phyloP scores from a whole-genome alignment of 169 alveolate species.

The Cryptosporidium parvum region DNA sequence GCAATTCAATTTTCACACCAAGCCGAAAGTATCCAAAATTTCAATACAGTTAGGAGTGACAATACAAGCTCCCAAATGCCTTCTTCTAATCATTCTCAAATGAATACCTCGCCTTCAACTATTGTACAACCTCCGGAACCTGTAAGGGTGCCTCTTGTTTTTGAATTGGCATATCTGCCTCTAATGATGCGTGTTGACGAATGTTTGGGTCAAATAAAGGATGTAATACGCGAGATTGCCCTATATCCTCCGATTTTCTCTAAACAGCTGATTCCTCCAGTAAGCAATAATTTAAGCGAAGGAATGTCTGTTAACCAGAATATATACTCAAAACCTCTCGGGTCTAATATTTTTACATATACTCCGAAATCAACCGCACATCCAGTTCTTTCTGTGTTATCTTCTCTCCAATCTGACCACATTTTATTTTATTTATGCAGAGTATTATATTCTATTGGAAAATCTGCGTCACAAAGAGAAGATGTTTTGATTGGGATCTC shows the following conservation, averaged over 20 bases:
- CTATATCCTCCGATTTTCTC: conserved; percentile 82
- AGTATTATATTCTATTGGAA: conserved; percentile 34
- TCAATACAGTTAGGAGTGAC: conserved; percentile 11
- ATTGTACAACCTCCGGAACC: conserved; percentile 70
- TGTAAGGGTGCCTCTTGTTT: conserved; percentile 63
- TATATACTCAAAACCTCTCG: conserved; percentile 26
- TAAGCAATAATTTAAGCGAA: conserved; percentile 7
- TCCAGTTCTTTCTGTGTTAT: conserved; percentile 47
- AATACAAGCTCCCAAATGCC: not conserved
- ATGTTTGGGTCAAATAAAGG: conserved; percentile 81
- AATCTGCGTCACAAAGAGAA: conserved; percentile 59
- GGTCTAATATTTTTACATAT: conserved; percentile 7
- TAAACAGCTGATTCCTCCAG: conserved; percentile 13
- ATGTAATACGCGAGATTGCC: conserved; percentile 82
- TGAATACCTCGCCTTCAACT: not conserved
- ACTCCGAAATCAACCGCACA: conserved; percentile 39
- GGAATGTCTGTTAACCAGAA: not conserved
- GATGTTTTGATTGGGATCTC: conserved; percentile 67
- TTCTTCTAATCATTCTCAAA: not conserved
- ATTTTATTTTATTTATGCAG: conserved; percentile 32
- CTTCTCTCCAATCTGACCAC: conserved; percentile 63
- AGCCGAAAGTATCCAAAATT: not conserved
- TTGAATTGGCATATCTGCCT: conserved; percentile 47
- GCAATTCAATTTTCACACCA: conserved; percentile 12
- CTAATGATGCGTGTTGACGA: conserved; percentile 80